Percentiles rank a stretch among this genome's conserved stretches.
These are phyloP conservation scores for Globisporangium splendens DNA, from an alignment of 352 stramenopile species.

Conservation along the genomic window DNA sequence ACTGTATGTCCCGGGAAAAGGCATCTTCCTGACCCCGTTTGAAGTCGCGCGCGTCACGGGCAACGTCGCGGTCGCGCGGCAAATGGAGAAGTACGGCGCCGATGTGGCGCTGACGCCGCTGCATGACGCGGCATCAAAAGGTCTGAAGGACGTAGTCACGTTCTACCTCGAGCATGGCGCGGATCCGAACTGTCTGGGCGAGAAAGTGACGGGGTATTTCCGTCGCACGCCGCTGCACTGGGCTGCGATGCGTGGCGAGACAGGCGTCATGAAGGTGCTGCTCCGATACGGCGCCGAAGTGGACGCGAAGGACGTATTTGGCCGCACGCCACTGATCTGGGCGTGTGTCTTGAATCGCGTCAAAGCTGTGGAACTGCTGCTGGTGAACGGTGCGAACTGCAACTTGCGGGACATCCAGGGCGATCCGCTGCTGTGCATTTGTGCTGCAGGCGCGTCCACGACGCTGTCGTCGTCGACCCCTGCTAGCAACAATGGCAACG, in stretches of 20 bases:
- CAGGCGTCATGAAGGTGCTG: conserved; percentile 52
- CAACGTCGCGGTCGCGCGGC: conserved; percentile 55
- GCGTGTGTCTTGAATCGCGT: conserved; percentile 69
- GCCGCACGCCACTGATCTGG: conserved; percentile 67
- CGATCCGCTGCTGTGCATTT: conserved; percentile 65
- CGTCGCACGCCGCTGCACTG: conserved; percentile 72
- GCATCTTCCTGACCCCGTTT: conserved; percentile 64
- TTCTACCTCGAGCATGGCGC: conserved; percentile 73
- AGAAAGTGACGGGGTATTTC: conserved; percentile 69
- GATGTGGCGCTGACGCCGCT: conserved; percentile 77
- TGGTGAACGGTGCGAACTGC: conserved; percentile 50
- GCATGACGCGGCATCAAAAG: conserved; percentile 58
- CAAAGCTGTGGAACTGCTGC: conserved; percentile 48
- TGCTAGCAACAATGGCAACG: neutral
- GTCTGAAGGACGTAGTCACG: conserved; percentile 48
- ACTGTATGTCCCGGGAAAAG: conserved; percentile 49
- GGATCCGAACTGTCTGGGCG: conserved; percentile 56
- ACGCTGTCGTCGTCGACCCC: conserved; percentile 13
- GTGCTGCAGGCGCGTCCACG: conserved; percentile 40
- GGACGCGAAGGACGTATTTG: conserved; percentile 63
- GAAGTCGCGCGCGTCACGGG: conserved; percentile 64
- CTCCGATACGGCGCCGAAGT: conserved; percentile 53
- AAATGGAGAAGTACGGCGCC: conserved; percentile 76
- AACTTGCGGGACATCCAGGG: conserved; percentile 62
- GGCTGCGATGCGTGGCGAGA: conserved; percentile 73